Evolutionary conservation across 2,329 filamentous ascomycete genomes (phyloP).

Genomic region (Pestalotiopsis sp.): DNA sequence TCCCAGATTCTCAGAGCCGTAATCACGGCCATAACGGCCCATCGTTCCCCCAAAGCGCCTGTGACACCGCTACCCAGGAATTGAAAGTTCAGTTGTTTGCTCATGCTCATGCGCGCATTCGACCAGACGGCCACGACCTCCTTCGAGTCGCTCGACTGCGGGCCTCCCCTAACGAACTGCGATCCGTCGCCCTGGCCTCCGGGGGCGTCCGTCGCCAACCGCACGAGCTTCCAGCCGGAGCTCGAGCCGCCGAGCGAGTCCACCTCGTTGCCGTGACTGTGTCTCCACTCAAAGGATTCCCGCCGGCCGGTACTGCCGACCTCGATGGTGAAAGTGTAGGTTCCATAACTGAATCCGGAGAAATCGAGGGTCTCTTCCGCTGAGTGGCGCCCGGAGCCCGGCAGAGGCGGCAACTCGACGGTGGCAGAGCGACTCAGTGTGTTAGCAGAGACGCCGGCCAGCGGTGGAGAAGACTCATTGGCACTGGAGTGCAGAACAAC

Average conservation of each 20-base stretch:
- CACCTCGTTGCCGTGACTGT: slow-evolving; percentile 23
- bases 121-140: slow-evolving; percentile 27
- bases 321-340: slow-evolving; percentile 19
- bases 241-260: slow-evolving; percentile 16
- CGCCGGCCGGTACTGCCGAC: slow-evolving; percentile 18
- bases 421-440: not conserved
- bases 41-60: slow-evolving; percentile 24
- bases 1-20: slow-evolving; percentile 25
- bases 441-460: slow-evolving; percentile 18
- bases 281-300: slow-evolving; percentile 30
- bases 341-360: slow-evolving; percentile 1
- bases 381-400: not conserved
- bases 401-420: slow-evolving; percentile 7
- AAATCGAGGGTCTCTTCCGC: slow-evolving; percentile 1
- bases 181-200: slow-evolving; percentile 16
- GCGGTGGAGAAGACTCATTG: slow-evolving; percentile 16
- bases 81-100: slow-evolving; percentile 25
- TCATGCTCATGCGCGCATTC: slow-evolving; percentile 19
- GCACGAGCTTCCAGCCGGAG: slow-evolving; percentile 28
- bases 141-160: slow-evolving; percentile 23
- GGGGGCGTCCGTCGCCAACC: slow-evolving; percentile 16
- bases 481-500: slow-evolving; percentile 23
- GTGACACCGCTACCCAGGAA: slow-evolving; percentile 25
- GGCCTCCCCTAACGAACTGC: slow-evolving; percentile 6
- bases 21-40: slow-evolving; percentile 22